Conservation (phyloP, 805 yeast species). For the Metschnikowia chrysomelidarum region DNA sequence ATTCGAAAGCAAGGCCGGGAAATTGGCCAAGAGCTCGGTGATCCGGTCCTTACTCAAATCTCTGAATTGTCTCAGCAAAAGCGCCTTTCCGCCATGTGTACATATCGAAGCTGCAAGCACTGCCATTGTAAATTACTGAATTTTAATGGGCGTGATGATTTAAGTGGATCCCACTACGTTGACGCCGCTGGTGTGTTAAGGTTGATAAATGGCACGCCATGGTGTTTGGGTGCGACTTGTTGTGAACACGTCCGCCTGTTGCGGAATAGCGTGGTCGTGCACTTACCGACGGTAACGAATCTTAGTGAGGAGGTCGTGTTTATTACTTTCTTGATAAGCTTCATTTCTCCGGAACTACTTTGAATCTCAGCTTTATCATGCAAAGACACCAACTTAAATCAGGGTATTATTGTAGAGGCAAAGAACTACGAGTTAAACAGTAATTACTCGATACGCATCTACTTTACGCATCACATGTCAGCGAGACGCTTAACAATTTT, state of each 20-base stretch:
- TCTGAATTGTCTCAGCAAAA: conserved; percentile 87
- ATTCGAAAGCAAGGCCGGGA: conserved; percentile 74
- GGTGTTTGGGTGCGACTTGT: conserved; percentile 1
- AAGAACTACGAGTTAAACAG: no score
- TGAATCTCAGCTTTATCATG: no score
- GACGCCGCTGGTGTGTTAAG: neutral
- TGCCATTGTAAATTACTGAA: conserved; percentile 47
- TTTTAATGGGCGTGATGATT: neutral
- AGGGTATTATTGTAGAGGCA: no score
- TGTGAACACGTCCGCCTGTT: neutral
- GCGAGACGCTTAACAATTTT: no score
- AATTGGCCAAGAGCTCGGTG: conserved; percentile 78
- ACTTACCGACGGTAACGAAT: no score
- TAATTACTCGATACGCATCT: no score
- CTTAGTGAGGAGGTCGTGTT: no score
- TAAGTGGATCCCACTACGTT: no score
- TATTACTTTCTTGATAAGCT: no score
- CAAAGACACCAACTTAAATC: no score
- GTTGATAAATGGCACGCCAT: neutral
- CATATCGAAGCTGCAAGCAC: conserved; percentile 93
- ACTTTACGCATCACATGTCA: no score
- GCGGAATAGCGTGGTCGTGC: conserved; percentile 1
- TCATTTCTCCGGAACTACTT: no score
- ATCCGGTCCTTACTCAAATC: conserved; percentile 83
- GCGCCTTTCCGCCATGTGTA: conserved; percentile 89